Conservation (phyloP, 192 early-diverging fungal genomes). For the Linnemannia hyalina region DNA sequence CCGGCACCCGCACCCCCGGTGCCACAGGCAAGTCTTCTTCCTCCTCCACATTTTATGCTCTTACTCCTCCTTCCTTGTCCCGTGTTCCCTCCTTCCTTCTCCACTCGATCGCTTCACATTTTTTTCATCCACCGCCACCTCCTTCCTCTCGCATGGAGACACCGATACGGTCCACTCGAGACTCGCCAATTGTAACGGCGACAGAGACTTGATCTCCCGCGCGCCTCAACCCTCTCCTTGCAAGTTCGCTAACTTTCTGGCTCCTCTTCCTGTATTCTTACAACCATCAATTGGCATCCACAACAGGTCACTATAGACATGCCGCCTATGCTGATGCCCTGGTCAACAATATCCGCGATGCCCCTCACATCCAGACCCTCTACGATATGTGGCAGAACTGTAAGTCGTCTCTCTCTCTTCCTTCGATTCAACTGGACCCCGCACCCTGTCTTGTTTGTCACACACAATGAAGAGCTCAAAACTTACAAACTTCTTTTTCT, state of each 20-base stretch:
- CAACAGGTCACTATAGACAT: constrained; percentile 65
- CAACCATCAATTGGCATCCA: neutral
- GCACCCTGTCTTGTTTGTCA: neutral
- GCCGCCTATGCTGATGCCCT: constrained; percentile 48
- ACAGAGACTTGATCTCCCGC: neutral
- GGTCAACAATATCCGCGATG: constrained; percentile 47
- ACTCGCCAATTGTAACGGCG: neutral
- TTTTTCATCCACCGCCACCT: neutral
- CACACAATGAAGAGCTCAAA: neutral
- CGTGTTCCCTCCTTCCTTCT: neutral
- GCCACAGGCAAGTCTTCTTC: constrained; percentile 59
- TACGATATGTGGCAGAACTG: constrained; percentile 64
- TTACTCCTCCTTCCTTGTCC: neutral
- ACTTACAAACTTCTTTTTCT: neutral
- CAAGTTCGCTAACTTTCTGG: neutral
- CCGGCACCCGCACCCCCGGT: constrained; percentile 61
- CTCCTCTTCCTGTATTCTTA: neutral
- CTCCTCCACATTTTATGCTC: neutral
- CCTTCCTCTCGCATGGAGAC: neutral
- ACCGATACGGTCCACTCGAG: neutral
- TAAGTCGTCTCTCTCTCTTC: constrained; percentile 23
- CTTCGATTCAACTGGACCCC: neutral
- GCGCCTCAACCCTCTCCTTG: neutral
- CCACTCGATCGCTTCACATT: neutral
- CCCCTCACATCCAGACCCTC: constrained; percentile 63